Conservation (phyloP, 495 filamentous ascomycete genomes). For the Penicillium desertorum region DNA sequence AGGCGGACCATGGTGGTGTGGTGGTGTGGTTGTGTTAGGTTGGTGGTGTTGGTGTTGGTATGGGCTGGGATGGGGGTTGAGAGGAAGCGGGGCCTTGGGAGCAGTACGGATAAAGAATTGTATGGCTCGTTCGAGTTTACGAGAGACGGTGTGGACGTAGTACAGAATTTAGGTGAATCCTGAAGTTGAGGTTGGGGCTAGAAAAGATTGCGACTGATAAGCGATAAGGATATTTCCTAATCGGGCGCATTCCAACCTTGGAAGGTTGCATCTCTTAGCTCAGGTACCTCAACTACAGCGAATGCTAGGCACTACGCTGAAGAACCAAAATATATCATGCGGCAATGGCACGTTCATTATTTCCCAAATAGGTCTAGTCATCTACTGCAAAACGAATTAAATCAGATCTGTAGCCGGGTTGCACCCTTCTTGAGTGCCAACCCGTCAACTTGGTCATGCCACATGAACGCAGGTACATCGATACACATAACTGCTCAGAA, state of each 20-base stretch:
- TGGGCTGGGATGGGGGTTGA: not conserved
- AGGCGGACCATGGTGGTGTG: constrained; percentile 76
- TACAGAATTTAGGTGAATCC: not conserved
- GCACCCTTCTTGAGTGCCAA: constrained; percentile 29
- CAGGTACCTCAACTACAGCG: not conserved
- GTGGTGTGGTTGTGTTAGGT: not conserved
- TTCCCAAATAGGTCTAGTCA: constrained; percentile 33
- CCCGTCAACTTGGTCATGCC: constrained; percentile 36
- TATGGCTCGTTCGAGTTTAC: not conserved
- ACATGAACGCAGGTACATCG: constrained; percentile 38
- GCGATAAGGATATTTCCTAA: constrained; percentile 20
- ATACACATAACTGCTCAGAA: constrained; percentile 33
- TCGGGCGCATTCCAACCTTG: not conserved
- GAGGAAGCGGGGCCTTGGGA: not conserved
- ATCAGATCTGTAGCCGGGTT: constrained; percentile 33
- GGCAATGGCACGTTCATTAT: constrained; percentile 35
- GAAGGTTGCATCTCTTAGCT: not conserved
- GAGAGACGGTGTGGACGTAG: not conserved
- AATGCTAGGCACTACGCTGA: not conserved
- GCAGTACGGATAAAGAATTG: not conserved
- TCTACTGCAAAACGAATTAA: constrained; percentile 34
- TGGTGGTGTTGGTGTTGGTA: not conserved
- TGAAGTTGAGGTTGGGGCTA: constrained; percentile 11
- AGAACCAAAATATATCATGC: constrained; percentile 18
- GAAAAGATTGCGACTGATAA: constrained; percentile 15